These are phyloP conservation scores for Fusarium clavum DNA, from an alignment of 2,329 filamentous ascomycete genomes.

Conservation along the genomic window DNA sequence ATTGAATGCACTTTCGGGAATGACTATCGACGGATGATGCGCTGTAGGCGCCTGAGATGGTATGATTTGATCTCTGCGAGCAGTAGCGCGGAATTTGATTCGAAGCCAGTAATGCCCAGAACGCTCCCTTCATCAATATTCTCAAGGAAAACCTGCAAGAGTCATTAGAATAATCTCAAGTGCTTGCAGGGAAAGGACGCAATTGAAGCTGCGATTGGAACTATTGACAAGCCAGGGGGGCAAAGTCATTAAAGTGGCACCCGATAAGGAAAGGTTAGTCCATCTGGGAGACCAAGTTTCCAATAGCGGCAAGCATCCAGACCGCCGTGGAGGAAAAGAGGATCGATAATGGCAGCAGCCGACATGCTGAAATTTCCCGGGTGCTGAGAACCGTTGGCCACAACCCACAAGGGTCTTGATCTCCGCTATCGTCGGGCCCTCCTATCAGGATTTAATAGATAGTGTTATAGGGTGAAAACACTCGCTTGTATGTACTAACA, in stretches of 20 bases:
- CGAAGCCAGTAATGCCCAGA: constrained; percentile 8
- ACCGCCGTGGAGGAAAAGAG: constrained; percentile 19
- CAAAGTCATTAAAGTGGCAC: constrained; percentile 36
- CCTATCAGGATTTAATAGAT: not conserved
- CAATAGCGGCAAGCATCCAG: constrained; percentile 40
- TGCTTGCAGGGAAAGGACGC: constrained; percentile 22
- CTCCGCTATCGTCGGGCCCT: constrained; percentile 1
- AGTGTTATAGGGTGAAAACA: not conserved
- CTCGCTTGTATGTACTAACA: not conserved
- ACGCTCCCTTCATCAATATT: constrained; percentile 20
- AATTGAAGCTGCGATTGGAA: constrained; percentile 32
- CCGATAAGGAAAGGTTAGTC: constrained; percentile 28
- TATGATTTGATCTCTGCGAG: not conserved
- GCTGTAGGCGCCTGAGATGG: constrained; percentile 20
- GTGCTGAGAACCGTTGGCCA: constrained; percentile 17
- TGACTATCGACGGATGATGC: not conserved
- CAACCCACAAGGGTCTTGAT: constrained; percentile 18
- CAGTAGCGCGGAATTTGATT: constrained; percentile 9
- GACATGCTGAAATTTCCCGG: constrained; percentile 28
- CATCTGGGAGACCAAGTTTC: constrained; percentile 19
- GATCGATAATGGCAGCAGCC: constrained; percentile 26
- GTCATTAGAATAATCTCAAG: constrained; percentile 26
- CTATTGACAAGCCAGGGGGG: constrained; percentile 32
- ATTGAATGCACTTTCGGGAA: not conserved
- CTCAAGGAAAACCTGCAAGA: constrained; percentile 21